A percentile compares a stretch with the other conserved stretches of the same genome.
These are phyloP conservation scores for Neurospora sp. DNA, from an alignment of 495 filamentous ascomycete genomes.

Conservation along the genomic window DNA sequence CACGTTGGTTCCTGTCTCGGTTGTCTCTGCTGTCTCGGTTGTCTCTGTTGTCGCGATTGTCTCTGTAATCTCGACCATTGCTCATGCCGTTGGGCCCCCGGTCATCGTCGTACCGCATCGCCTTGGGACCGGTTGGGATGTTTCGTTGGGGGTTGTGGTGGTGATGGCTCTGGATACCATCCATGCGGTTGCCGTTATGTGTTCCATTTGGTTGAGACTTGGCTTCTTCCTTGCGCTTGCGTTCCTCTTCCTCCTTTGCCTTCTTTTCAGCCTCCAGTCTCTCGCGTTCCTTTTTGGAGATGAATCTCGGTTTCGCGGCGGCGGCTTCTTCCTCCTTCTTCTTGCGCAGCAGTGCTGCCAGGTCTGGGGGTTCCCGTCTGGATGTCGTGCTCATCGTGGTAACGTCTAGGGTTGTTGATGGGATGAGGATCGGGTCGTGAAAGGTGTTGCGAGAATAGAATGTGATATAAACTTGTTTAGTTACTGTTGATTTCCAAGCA, in stretches of 20 bases:
- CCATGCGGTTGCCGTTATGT: slow-evolving; percentile 8
- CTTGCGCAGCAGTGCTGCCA: slow-evolving; percentile 39
- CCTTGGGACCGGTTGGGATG: slow-evolving; percentile 72
- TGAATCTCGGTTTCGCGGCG: slow-evolving; percentile 73
- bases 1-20: slow-evolving; percentile 24
- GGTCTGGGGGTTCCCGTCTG: slow-evolving; percentile 32
- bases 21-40: slow-evolving; percentile 21
- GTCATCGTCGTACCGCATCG: slow-evolving; percentile 49
- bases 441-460: background rate
- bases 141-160: slow-evolving; percentile 15
- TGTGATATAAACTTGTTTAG: background rate
- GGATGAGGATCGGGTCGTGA: background rate
- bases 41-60: slow-evolving; percentile 18
- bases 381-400: slow-evolving; percentile 6
- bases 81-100: slow-evolving; percentile 26
- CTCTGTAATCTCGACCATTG: slow-evolving; percentile 47
- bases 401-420: background rate
- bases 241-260: slow-evolving; percentile 71
- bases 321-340: slow-evolving; percentile 35
- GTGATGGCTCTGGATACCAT: slow-evolving; percentile 4
- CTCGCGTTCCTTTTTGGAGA: slow-evolving; percentile 84
- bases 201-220: slow-evolving; percentile 1
- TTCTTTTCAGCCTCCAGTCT: slow-evolving; percentile 76
- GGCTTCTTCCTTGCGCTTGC: slow-evolving; percentile 44
- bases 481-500: background rate